Evolutionary conservation across 2,329 filamentous ascomycete genomes (phyloP).

Genomic region (Aspergillus puulaauensis): DNA sequence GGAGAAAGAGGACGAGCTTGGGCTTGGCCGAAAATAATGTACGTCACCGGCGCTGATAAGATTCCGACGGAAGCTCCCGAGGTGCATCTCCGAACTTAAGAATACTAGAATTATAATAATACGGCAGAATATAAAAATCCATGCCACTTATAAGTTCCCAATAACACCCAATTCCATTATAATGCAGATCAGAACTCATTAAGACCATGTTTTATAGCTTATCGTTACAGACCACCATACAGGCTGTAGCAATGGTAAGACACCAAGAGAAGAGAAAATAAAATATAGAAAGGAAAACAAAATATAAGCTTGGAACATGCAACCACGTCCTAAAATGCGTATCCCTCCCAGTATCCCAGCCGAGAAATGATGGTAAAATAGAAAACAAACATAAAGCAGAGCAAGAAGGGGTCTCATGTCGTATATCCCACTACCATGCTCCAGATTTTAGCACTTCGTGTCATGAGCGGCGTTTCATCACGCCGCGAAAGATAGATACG

Average conservation of each 20-base stretch:
- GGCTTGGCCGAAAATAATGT: neutral
- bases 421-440: constrained; percentile 21
- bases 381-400: constrained; percentile 18
- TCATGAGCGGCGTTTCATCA: constrained; percentile 21
- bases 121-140: neutral
- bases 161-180: constrained; percentile 12
- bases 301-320: constrained; percentile 25
- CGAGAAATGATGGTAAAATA: constrained; percentile 23
- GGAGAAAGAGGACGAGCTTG: neutral
- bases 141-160: neutral
- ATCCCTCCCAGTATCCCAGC: constrained; percentile 27
- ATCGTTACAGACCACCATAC: constrained; percentile 36
- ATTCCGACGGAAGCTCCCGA: too few relatives aligned
- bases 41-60: constrained; percentile 1
- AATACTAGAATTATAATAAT: neutral
- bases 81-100: neutral
- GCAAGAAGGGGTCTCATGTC: constrained; percentile 18
- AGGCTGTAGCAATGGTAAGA: constrained; percentile 19
- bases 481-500: constrained; percentile 22
- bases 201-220: constrained; percentile 34
- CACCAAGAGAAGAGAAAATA: constrained; percentile 25
- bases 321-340: constrained; percentile 25
- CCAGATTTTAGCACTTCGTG: constrained; percentile 19
- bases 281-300: constrained; percentile 10
- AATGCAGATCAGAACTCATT: constrained; percentile 16